Conservation (phyloP, 108 stramenopile genomes). For the Fragilaria crotonensis region DNA sequence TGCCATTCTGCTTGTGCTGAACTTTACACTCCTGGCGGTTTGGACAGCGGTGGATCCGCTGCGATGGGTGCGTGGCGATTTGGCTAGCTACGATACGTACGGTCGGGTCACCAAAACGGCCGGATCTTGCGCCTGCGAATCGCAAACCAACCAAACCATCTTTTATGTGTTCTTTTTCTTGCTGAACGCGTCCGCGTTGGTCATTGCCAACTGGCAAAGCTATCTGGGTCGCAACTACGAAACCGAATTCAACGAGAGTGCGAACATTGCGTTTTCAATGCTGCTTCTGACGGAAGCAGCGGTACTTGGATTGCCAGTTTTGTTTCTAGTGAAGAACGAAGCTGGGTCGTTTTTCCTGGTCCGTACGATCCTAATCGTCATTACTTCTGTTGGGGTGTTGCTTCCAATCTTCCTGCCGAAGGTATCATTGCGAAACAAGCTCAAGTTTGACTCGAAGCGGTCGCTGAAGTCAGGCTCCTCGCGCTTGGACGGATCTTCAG, state of each 20-base stretch:
- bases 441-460: too few species aligned
- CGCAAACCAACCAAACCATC: neutral
- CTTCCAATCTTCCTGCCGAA: neutral
- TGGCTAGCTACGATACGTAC: neutral
- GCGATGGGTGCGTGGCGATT: neutral
- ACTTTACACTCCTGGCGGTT: neutral
- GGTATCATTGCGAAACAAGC: too few species aligned
- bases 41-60: constrained; percentile 5
- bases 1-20: constrained; percentile 2
- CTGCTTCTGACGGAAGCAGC: constrained; percentile 38
- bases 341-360: constrained; percentile 26
- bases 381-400: neutral
- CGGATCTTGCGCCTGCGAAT: neutral
- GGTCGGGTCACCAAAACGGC: neutral
- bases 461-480: too few species aligned
- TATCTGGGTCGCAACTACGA: constrained; percentile 35
- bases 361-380: neutral
- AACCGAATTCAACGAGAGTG: constrained; percentile 34
- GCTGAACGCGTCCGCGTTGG: constrained; percentile 18
- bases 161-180: neutral
- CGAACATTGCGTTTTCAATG: constrained; percentile 31
- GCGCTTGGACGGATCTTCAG: too few species aligned
- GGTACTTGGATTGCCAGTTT: constrained; percentile 29
- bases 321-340: constrained; percentile 24
- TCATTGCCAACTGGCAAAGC: constrained; percentile 30